These are phyloP conservation scores for Tuber borchii DNA, from an alignment of 495 filamentous ascomycete species.

Conservation along the genomic window DNA sequence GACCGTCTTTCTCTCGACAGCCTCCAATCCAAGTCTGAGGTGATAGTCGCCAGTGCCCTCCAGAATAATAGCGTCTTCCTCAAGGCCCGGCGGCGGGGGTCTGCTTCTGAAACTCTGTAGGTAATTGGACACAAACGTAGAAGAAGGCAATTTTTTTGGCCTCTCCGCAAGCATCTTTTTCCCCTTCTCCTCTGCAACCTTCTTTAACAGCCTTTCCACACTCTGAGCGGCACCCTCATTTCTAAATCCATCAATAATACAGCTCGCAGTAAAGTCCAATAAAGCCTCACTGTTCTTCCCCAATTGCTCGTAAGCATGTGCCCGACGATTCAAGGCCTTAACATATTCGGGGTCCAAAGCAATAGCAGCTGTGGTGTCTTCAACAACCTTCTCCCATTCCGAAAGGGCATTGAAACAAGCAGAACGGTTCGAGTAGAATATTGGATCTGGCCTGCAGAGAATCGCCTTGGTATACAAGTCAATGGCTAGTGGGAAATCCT, in stretches of 20 bases:
- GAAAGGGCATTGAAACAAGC: conserved; percentile 91
- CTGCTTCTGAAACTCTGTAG: conserved; percentile 90
- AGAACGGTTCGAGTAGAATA: conserved; percentile 97
- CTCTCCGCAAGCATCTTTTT: conserved; percentile 73
- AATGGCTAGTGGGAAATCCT: conserved; percentile 86
- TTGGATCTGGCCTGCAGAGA: conserved; percentile 90
- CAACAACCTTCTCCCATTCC: conserved; percentile 92
- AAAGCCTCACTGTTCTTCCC: conserved; percentile 87
- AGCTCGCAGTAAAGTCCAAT: conserved; percentile 95
- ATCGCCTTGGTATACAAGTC: conserved; percentile 92
- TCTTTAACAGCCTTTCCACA: conserved; percentile 90
- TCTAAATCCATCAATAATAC: conserved; percentile 94
- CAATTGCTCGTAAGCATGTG: conserved; percentile 91
- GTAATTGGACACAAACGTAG: conserved; percentile 96
- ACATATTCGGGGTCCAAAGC: conserved; percentile 89
- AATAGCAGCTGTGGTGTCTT: conserved; percentile 91
- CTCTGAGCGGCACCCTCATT: conserved; percentile 80
- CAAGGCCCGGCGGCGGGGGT: conserved; percentile 71
- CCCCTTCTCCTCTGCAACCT: conserved; percentile 89
- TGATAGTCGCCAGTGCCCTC: conserved; percentile 79
- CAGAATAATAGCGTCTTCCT: conserved; percentile 64
- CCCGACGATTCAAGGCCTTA: conserved; percentile 92
- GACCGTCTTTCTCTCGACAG: conserved; percentile 74
- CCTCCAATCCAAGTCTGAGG: conserved; percentile 69
- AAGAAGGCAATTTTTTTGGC: conserved; percentile 69